phyloP scores from a whole-genome alignment of 306 rosid genomes.

The Begonia masoniana region DNA sequence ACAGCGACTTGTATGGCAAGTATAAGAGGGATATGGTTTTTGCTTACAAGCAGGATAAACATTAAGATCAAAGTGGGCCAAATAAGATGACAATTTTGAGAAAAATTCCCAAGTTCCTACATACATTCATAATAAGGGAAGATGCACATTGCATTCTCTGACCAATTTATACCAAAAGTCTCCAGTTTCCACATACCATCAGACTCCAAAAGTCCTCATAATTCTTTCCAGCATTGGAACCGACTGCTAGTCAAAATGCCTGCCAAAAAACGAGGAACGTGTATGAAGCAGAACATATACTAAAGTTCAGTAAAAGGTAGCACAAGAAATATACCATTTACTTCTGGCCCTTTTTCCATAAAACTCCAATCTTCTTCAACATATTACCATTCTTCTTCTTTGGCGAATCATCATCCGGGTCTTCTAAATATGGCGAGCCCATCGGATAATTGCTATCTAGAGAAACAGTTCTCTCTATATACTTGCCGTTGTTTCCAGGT shows the following conservation, averaged over 20 bases:
- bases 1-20: too few species aligned
- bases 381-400: slow-evolving; percentile 80
- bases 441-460: slow-evolving; percentile 47
- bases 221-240: too few species aligned
- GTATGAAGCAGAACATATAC: neutral
- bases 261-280: neutral
- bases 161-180: neutral
- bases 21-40: too few species aligned
- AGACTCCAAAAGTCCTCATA: too few species aligned
- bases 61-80: too few species aligned
- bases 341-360: slow-evolving; percentile 83
- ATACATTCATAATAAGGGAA: neutral
- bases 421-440: slow-evolving; percentile 62
- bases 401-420: slow-evolving; percentile 67
- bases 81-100: too few species aligned
- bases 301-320: too few species aligned
- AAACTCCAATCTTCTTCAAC: slow-evolving; percentile 89
- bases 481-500: slow-evolving; percentile 55
- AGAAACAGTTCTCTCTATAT: slow-evolving; percentile 38
- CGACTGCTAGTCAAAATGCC: neutral
- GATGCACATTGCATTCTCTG: too few species aligned
- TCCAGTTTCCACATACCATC: neutral
- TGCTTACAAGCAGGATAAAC: too few species aligned
- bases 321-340: slow-evolving; percentile 1
- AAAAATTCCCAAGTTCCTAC: neutral